phyloP scores from a whole-genome alignment of 2,329 filamentous ascomycete species.

The Calonectria hongkongensis region DNA sequence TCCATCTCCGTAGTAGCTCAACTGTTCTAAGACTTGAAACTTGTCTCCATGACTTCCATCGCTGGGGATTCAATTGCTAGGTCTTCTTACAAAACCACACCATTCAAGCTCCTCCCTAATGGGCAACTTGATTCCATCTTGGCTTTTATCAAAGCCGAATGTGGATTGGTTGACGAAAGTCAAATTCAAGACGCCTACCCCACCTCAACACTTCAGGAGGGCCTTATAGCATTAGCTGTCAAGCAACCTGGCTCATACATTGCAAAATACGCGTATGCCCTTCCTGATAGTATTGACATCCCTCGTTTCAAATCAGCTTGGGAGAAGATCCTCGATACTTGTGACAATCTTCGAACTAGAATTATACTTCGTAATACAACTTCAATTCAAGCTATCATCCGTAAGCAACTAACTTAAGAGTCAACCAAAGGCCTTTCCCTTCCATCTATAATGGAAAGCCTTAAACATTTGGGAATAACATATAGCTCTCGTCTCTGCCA shows the following conservation, averaged over 20 bases:
- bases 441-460: neutral
- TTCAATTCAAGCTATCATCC: constrained; percentile 1
- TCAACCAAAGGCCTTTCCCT: neutral
- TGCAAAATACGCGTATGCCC: constrained; percentile 14
- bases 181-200: constrained; percentile 10
- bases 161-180: neutral
- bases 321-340: neutral
- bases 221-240: constrained; percentile 24
- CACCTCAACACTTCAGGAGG: constrained; percentile 26
- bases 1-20: neutral
- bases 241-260: constrained; percentile 31
- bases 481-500: constrained; percentile 24
- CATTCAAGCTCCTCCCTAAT: neutral
- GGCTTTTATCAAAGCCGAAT: constrained; percentile 37
- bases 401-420: constrained; percentile 7
- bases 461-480: constrained; percentile 1
- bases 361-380: neutral
- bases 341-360: constrained; percentile 14
- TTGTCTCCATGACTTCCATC: neutral
- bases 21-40: constrained; percentile 19
- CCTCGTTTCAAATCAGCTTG: constrained; percentile 2
- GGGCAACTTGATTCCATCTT: neutral
- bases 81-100: neutral
- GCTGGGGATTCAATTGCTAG: neutral
- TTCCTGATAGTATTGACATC: neutral